phyloP scores from a whole-genome alignment of 2,329 filamentous ascomycete genomes.

The Fusarium lyarnte region DNA sequence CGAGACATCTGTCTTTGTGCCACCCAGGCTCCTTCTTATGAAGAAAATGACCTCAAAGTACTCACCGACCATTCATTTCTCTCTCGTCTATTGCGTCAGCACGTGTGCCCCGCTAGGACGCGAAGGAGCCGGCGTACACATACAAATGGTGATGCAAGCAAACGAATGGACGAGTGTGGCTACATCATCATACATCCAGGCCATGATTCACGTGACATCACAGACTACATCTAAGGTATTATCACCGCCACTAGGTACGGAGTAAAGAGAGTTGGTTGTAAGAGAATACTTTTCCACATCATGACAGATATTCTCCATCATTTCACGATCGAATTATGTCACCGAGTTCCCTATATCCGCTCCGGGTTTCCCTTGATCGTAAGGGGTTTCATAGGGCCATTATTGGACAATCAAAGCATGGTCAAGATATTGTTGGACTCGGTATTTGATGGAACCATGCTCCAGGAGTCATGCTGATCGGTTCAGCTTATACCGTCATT shows the following conservation, averaged over 20 bases:
- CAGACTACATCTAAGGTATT: background rate
- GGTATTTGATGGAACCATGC: background rate
- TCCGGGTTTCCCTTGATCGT: background rate
- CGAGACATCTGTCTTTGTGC: background rate
- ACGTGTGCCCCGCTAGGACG: constrained; percentile 21
- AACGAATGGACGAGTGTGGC: constrained; percentile 31
- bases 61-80: constrained; percentile 20
- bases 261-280: background rate
- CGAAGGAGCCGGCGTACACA: constrained; percentile 25
- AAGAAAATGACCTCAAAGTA: constrained; percentile 1
- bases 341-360: background rate
- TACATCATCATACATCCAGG: constrained; percentile 30
- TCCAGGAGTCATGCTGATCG: background rate
- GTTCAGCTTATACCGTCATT: constrained; percentile 12
- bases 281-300: background rate
- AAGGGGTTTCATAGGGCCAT: background rate
- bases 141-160: constrained; percentile 12
- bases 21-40: background rate
- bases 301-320: background rate
- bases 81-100: constrained; percentile 27
- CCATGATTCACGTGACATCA: constrained; percentile 28
- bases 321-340: background rate
- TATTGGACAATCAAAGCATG: background rate
- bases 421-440: background rate
- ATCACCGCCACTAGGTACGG: background rate